Evolutionary conservation across 208 protist genomes (phyloP), one percentile per base, ranked within the genome.

Genomic region (Crithidia fasciculata): DNA sequence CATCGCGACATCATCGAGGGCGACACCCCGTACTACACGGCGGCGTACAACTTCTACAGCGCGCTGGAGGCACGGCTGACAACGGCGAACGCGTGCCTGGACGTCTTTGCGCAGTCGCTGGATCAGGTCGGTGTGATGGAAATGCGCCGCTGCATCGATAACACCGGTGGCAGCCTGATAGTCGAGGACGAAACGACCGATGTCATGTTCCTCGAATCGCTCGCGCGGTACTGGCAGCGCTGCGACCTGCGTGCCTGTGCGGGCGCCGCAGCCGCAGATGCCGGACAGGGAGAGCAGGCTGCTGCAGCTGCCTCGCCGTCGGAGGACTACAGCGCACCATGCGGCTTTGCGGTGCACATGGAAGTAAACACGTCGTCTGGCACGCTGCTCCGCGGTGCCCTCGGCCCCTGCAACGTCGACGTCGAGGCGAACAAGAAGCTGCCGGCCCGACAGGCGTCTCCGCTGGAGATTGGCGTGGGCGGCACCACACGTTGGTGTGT

Each of bases 41-140:
- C 71, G 58, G 86, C 90, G 3, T 81, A 77, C 41, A 65, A 86
- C 74, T 97, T 98, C 76, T 99, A 99, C 88, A 85, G 88, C 41
- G 77, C 61, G 2, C 79, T 99, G 2, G 97, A 94, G 53, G 60
- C 87, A 59, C 82, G 96, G 19, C 79, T 98, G 18, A 91, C 88
- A 12, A 63, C 66, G n/a, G 89, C 92, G 18, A 92, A 98, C 44
- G 94, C 98, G 78, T 89, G 86, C 15, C 83, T 99, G 12, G 99
- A 99, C 79, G 89, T 99, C 16, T 99, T 99, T 67, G 92, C 96
- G 2, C 93, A 98, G 81, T 95, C 96, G 8, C 86, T 99, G 28
- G 99, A 99, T 80, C 99, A 99, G 82, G 81, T 94, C 4, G 98
- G 98, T 8, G 83, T 99, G 44, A 82, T 95, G 66, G 99, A 99